phyloP scores from a whole-genome alignment of 2,329 filamentous ascomycete genomes.

The Fusarium pilosicola region DNA sequence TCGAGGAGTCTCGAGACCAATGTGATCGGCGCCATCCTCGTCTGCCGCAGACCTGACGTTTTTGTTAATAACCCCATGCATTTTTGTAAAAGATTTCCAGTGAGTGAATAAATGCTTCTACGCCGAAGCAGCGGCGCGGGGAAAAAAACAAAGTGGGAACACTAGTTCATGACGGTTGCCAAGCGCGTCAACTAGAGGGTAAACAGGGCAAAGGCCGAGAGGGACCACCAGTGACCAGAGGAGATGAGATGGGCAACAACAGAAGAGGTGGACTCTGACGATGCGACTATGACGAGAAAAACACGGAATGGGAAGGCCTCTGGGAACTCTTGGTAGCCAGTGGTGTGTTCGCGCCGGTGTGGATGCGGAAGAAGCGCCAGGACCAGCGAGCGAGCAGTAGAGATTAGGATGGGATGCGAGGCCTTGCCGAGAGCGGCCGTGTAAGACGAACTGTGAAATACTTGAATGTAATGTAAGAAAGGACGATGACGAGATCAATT shows the following conservation, averaged over 20 bases:
- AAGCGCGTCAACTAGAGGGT: slow-evolving; percentile 47
- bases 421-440: slow-evolving; percentile 46
- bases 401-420: slow-evolving; percentile 30
- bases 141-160: slow-evolving; percentile 48
- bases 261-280: slow-evolving; percentile 40
- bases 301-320: slow-evolving; percentile 43
- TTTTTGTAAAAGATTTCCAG: slow-evolving; percentile 47
- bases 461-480: slow-evolving; percentile 26
- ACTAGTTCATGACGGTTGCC: slow-evolving; percentile 55
- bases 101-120: slow-evolving; percentile 46
- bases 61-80: slow-evolving; percentile 63
- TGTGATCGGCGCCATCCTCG: slow-evolving; percentile 79
- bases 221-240: slow-evolving; percentile 31
- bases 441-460: slow-evolving; percentile 31
- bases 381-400: slow-evolving; percentile 22
- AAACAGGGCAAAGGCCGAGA: slow-evolving; percentile 41
- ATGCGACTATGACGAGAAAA: slow-evolving; percentile 48
- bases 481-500: slow-evolving; percentile 46
- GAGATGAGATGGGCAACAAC: slow-evolving; percentile 34
- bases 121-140: slow-evolving; percentile 44
- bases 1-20: slow-evolving; percentile 86
- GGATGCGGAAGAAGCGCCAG: slow-evolving; percentile 38
- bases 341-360: slow-evolving; percentile 42
- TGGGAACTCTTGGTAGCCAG: slow-evolving; percentile 38
- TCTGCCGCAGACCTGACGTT: slow-evolving; percentile 67